These are phyloP conservation scores for Penicillium crustosum DNA, from an alignment of 2,329 filamentous ascomycete species.

Conservation along the genomic window DNA sequence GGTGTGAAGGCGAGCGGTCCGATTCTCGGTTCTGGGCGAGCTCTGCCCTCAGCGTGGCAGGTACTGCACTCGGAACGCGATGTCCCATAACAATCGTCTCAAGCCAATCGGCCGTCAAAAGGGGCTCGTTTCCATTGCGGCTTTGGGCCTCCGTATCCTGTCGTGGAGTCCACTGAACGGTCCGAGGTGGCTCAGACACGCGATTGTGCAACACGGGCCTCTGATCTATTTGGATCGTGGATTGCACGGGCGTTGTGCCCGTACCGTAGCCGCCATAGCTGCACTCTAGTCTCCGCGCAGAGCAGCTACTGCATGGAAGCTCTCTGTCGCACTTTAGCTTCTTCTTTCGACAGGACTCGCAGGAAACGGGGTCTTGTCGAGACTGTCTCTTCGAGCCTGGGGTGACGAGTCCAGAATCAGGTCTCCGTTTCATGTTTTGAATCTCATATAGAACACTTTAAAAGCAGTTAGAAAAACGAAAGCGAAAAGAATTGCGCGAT, in stretches of 20 bases:
- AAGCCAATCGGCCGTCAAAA: constrained; percentile 30
- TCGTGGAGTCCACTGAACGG: neutral
- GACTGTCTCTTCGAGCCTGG: constrained; percentile 16
- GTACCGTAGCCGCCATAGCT: constrained; percentile 18
- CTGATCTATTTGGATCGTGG: neutral
- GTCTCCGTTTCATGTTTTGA: constrained; percentile 28
- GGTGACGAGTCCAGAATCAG: neutral
- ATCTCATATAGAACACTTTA: neutral
- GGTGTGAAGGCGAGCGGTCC: neutral
- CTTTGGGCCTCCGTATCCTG: neutral
- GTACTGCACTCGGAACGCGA: constrained; percentile 25
- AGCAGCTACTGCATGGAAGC: constrained; percentile 53
- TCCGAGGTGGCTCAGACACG: neutral
- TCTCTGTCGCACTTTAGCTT: constrained; percentile 57
- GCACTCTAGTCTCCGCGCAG: constrained; percentile 31
- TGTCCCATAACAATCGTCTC: constrained; percentile 33
- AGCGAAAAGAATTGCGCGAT: neutral
- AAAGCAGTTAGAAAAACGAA: neutral
- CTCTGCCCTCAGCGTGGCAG: constrained; percentile 21
- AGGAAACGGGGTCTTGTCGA: constrained; percentile 43
- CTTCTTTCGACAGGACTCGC: constrained; percentile 40
- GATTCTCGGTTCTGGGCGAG: constrained; percentile 10
- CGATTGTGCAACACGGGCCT: neutral
- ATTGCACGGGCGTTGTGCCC: neutral
- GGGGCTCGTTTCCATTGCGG: constrained; percentile 19